Evolutionary conservation across 306 rosid species (phyloP), one percentile per base, ranked within the genome.

Genomic region (Rubus parviflorus): DNA sequence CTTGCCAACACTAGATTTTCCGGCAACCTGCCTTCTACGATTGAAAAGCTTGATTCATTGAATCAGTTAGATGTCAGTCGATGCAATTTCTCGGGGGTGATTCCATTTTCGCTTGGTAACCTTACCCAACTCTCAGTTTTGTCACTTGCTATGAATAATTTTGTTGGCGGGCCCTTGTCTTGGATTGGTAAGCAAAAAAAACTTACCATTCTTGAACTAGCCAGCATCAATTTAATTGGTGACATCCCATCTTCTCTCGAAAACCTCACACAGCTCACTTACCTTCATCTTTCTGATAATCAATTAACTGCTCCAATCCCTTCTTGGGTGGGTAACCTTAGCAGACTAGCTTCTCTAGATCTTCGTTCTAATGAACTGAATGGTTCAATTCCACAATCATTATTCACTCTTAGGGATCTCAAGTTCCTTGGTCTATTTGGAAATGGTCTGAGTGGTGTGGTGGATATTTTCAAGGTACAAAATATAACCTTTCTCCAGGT

Each of bases 361-460:
- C 58, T 77, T 7, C 0, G 0, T 0, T 0, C 0, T 0, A 77
- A 46, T 51, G n/a, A 6, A 0, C 14, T 69, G 4, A 0, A 0
- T 6, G 75, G 81, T 49, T 15, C 54, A 49, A 49, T 77, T 56
- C 81, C 81, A 1, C 3, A 1, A 0, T 56, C 81, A 46, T 7
- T 46, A 46, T 46, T 46, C 49, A 46, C 9, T 46, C 49, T 46
- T 46, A 1, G 9, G 2, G 49, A 46, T 46, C 49, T 46, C 1
- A 7, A 45, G 1, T 8, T 11, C 49, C 49, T 46, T 46, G 0
- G 0, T 46, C 49, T 46, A 14, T 4, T 1, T 10, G 3, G 1
- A 41, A 46, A 46, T 46, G 11, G 15, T 46, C 49, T 46, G 8
- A 13, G 11, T 10, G 49, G 49, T 8, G 2, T 14, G 14, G 54